These are phyloP conservation scores for Auricularia sp. DNA, from an alignment of 768 basidiomycete genomes.

Conservation along the genomic window DNA sequence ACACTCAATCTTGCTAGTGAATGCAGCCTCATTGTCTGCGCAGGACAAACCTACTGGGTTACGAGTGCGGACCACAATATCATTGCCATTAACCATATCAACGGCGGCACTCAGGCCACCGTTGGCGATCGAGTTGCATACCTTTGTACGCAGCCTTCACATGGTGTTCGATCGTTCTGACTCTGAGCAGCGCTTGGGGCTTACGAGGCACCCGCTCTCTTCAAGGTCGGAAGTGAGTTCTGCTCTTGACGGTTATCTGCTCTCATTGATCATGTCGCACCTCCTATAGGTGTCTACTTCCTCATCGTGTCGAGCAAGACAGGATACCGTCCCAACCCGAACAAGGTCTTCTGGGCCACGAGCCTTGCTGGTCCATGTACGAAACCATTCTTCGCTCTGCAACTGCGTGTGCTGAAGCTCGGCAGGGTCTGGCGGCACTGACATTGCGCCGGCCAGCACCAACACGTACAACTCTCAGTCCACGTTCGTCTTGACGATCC, in stretches of 20 bases:
- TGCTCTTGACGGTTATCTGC: neutral
- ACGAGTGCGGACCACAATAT: neutral
- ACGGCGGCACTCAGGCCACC: neutral
- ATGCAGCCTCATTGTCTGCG: neutral
- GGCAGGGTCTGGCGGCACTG: neutral
- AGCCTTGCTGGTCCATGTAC: neutral
- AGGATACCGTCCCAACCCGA: constrained; percentile 4
- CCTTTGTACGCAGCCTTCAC: neutral
- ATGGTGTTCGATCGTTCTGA: neutral
- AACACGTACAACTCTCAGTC: constrained; percentile 5
- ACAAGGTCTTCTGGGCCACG: neutral
- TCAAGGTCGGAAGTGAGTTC: neutral
- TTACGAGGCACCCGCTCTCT: neutral
- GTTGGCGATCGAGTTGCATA: neutral
- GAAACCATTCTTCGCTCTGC: neutral
- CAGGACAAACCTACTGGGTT: neutral
- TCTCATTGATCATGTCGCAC: neutral
- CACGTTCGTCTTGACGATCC: neutral
- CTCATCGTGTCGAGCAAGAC: constrained; percentile 4
- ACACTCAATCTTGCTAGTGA: neutral
- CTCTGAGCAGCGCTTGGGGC: neutral
- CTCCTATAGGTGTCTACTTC: neutral
- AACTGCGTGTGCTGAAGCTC: neutral
- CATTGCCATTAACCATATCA: neutral
- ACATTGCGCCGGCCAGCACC: constrained; percentile 2